These are phyloP conservation scores for Trichoderma sp. DNA, from an alignment of 2,329 filamentous ascomycete genomes.

Conservation along the genomic window DNA sequence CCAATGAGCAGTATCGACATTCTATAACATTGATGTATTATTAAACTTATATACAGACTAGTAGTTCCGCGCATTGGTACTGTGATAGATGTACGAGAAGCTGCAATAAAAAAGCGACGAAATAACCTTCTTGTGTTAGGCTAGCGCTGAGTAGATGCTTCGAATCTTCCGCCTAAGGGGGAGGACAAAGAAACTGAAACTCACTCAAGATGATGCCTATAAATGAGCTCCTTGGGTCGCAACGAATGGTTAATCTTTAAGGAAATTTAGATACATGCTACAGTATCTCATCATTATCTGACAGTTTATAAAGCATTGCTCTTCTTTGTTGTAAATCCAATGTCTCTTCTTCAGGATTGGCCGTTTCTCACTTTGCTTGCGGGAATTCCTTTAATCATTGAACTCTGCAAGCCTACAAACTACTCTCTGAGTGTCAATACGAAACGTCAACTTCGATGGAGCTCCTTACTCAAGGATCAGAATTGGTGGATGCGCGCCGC, in stretches of 20 bases:
- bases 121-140: neutral
- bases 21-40: neutral
- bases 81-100: neutral
- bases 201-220: neutral
- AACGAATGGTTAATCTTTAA: too few species aligned
- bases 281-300: neutral
- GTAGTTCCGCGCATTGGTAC: neutral
- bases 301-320: neutral
- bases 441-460: neutral
- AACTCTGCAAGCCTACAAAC: neutral
- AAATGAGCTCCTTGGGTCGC: neutral
- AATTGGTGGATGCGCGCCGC: constrained; percentile 8
- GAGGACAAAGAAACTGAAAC: neutral
- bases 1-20: neutral
- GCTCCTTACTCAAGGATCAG: neutral
- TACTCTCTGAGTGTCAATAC: neutral
- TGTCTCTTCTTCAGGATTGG: neutral
- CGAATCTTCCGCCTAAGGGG: neutral
- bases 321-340: neutral
- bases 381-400: neutral
- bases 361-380: neutral
- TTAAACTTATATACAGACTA: neutral
- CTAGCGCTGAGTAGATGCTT: neutral
- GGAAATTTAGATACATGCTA: neutral
- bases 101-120: neutral